A percentile compares a stretch with the other conserved stretches of the same genome.
Conservation (phyloP, 495 filamentous ascomycete species). For the Tuber calosporum region DNA sequence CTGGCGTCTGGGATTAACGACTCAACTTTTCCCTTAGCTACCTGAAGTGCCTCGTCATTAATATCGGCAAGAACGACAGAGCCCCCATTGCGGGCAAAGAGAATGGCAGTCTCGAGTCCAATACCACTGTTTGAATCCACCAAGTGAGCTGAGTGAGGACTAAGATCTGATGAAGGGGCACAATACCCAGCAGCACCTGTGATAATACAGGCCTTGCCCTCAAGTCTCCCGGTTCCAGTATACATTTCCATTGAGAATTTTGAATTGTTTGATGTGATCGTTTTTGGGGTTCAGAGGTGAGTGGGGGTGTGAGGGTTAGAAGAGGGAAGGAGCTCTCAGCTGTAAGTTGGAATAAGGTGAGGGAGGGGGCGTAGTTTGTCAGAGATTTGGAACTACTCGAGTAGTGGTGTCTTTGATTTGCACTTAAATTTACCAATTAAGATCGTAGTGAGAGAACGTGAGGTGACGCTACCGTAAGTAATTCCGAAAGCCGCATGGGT, state of each 20-base stretch:
- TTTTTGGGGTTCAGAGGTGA: not conserved
- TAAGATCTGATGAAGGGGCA: not conserved
- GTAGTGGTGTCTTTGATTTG: not conserved
- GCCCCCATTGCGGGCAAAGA: slow-evolving; percentile 86
- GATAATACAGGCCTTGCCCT: slow-evolving; percentile 88
- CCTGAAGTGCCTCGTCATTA: slow-evolving; percentile 62
- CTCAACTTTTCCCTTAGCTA: slow-evolving; percentile 61
- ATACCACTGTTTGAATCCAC: slow-evolving; percentile 60
- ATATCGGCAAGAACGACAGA: slow-evolving; percentile 81
- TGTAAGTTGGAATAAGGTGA: not conserved
- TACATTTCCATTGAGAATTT: not conserved
- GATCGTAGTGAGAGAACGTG: not conserved
- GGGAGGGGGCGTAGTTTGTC: not conserved
- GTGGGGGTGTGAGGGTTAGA: not conserved
- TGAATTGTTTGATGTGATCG: not conserved
- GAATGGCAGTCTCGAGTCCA: slow-evolving; percentile 86
- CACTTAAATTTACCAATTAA: not conserved
- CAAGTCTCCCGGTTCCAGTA: slow-evolving; percentile 54
- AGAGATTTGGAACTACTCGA: not conserved
- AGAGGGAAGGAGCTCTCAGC: not conserved
- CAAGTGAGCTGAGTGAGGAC: slow-evolving; percentile 8
- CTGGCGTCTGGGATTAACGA: slow-evolving; percentile 59
- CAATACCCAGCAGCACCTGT: slow-evolving; percentile 83
- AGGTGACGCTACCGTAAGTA: not conserved
- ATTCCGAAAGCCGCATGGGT: not conserved